phyloP scores from a whole-genome alignment of 441 rosid species.

The Gossypium davidsonii region DNA sequence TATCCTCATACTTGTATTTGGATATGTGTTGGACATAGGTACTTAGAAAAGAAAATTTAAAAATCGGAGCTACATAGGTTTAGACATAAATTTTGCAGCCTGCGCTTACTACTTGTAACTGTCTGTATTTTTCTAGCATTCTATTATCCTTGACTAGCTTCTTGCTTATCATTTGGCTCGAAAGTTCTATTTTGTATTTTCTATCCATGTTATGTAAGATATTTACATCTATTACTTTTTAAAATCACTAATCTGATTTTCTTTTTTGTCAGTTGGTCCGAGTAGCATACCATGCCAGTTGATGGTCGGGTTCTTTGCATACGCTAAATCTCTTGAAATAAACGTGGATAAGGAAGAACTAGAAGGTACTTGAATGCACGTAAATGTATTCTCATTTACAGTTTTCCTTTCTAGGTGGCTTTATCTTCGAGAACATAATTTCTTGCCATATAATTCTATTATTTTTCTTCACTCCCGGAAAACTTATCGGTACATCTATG shows the following conservation, averaged over 20 bases:
- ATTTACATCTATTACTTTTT: background rate
- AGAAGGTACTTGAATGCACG: constrained; percentile 51
- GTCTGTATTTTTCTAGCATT: too few relatives aligned
- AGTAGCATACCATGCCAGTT: constrained; percentile 87
- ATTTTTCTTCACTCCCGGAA: background rate
- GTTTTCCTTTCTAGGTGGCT: background rate
- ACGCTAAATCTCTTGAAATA: constrained; percentile 72
- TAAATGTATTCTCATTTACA: background rate
- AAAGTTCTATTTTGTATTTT: background rate
- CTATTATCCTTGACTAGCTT: background rate
- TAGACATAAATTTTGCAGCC: too few relatives aligned
- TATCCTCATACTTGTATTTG: too few relatives aligned
- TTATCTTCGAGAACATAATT: background rate
- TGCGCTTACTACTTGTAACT: background rate
- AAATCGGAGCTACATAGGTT: too few relatives aligned
- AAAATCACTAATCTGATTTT: background rate
- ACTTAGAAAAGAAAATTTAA: too few relatives aligned
- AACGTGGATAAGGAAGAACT: constrained; percentile 78
- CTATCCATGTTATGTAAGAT: background rate
- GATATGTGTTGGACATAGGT: too few relatives aligned
- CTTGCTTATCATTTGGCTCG: background rate
- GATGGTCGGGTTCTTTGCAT: constrained; percentile 91
- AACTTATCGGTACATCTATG: background rate
- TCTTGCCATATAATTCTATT: background rate
- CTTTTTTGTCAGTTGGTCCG: constrained; percentile 56